A percentile compares a stretch with the other conserved stretches of the same genome.
Evolutionary conservation across 345 rosid genomes (phyloP).

Genomic region (Microthlaspi erraticum): DNA sequence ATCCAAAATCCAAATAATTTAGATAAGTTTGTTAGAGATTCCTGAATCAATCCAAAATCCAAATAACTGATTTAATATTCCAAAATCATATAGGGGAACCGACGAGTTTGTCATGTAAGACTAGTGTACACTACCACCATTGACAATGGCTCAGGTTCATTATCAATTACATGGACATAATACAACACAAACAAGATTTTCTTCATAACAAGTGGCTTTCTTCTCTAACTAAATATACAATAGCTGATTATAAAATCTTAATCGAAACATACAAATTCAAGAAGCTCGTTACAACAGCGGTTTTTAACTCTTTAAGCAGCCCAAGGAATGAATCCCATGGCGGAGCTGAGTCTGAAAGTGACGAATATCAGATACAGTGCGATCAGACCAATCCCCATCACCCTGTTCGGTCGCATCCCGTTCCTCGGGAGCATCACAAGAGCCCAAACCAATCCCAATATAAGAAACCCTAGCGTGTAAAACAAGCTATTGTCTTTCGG

Average conservation of each 20-base stretch:
- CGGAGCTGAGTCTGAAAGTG: slow-evolving; percentile 49
- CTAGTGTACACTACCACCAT: too few relatives aligned
- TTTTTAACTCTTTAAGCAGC: slow-evolving; percentile 15
- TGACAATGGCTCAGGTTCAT: slow-evolving; percentile 12
- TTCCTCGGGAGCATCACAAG: slow-evolving; percentile 69
- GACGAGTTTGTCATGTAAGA: too few relatives aligned
- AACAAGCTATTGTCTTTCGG: slow-evolving; percentile 70
- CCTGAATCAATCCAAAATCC: too few relatives aligned
- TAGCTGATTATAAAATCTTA: not conserved
- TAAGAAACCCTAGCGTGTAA: slow-evolving; percentile 75
- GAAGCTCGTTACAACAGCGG: slow-evolving; percentile 8
- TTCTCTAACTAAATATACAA: slow-evolving; percentile 26
- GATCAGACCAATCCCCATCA: slow-evolving; percentile 56
- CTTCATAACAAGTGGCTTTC: slow-evolving; percentile 7
- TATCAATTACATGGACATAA: slow-evolving; percentile 4
- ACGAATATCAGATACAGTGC: slow-evolving; percentile 53
- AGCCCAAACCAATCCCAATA: slow-evolving; percentile 70
- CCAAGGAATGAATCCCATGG: slow-evolving; percentile 50
- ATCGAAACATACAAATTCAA: not conserved
- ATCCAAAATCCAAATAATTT: too few relatives aligned
- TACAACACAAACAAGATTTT: slow-evolving; percentile 8
- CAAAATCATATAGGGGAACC: too few relatives aligned
- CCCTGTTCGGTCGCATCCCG: slow-evolving; percentile 74
- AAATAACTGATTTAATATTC: too few relatives aligned
- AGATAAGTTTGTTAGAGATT: too few relatives aligned